Evolutionary conservation across 2,329 filamentous ascomycete genomes (phyloP), one percentile per base, ranked within the genome.

Genomic region (Aspergillus sp.): DNA sequence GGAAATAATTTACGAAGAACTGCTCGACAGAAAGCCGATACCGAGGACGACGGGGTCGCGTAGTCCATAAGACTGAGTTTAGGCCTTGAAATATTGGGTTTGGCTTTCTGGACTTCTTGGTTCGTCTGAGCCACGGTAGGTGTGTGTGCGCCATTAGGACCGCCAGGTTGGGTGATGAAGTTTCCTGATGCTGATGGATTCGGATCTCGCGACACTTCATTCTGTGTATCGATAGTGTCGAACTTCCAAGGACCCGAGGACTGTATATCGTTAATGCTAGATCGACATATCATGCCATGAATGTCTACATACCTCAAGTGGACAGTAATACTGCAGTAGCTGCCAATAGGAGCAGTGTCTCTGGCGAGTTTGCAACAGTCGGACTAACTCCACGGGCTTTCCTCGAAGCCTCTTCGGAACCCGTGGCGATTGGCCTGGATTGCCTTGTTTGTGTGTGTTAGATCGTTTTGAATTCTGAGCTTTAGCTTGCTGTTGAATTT

Each of bases 1-100:
- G 94, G 94, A 29, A 99, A 83, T 16, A 97, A 78, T 59, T 84
- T 90, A 20, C 79, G 80, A 31, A 97, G 71, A 0, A 89, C 87
- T 2, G 91, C 89, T 69, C 89, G 90, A 72, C 92, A 96, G 70
- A 96, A 98, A 0, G 91, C 89, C 4, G 93, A 96, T 2, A 98
- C 90, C 52, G 86, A 83, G 1, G 86, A 78, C 3, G 79, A 64
- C 0, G 90, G 84, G 16, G 87, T 91, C 1, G 92, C 89, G 65
- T 90, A 77, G 20, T 89, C 84, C 36, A 87, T 86, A 49, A 95
- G 77, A 12, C 80, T 79, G 52, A 58, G 10, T 49, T 71, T 71
- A 55, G 61, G 65, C 12, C 56, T 63, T 29, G 58, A 46, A 46
- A 51, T 26, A 26, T 51, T 50, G 18, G 49, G 32, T 63, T 52